Conservation (phyloP, 495 filamentous ascomycete species). For the Hypoxylon intermedium region DNA sequence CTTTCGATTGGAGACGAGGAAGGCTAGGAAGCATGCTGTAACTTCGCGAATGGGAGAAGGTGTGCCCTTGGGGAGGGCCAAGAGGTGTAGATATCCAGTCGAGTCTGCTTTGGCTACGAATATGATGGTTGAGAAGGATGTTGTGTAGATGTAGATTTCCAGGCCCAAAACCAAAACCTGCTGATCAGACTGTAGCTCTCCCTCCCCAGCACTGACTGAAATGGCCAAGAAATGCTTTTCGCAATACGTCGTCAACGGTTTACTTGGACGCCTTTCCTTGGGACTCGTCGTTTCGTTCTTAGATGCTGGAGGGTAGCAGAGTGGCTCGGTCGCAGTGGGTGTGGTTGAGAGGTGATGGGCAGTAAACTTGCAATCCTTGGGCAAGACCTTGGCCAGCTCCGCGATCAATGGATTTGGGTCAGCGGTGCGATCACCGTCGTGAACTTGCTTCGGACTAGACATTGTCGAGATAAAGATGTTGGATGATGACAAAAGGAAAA, state of each 20-base stretch:
- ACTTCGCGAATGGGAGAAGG: constrained; percentile 77
- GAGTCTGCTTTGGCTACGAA: constrained; percentile 98
- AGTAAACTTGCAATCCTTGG: constrained; percentile 70
- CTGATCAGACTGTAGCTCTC: constrained; percentile 12
- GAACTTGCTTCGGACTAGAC: constrained; percentile 32
- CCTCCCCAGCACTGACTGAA: constrained; percentile 59
- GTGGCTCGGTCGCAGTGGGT: constrained; percentile 70
- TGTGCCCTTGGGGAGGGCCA: constrained; percentile 64
- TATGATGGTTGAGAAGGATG: constrained; percentile 78
- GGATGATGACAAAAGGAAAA: background rate
- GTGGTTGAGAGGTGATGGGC: constrained; percentile 90
- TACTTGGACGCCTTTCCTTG: constrained; percentile 32
- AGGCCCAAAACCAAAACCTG: constrained; percentile 58
- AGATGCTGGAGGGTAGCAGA: constrained; percentile 80
- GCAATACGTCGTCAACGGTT: constrained; percentile 70
- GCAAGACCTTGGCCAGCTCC: constrained; percentile 72
- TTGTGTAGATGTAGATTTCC: constrained; percentile 73
- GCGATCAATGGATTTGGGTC: constrained; percentile 46
- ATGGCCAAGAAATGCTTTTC: constrained; percentile 86
- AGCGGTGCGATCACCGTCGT: constrained; percentile 36
- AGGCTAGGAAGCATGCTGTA: constrained; percentile 75
- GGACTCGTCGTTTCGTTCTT: constrained; percentile 47
- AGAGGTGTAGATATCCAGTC: constrained; percentile 79
- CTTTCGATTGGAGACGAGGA: constrained; percentile 70
- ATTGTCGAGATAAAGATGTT: constrained; percentile 18